phyloP scores from a whole-genome alignment of 768 basidiomycete species.

The Dacryopinax primogenitus region DNA sequence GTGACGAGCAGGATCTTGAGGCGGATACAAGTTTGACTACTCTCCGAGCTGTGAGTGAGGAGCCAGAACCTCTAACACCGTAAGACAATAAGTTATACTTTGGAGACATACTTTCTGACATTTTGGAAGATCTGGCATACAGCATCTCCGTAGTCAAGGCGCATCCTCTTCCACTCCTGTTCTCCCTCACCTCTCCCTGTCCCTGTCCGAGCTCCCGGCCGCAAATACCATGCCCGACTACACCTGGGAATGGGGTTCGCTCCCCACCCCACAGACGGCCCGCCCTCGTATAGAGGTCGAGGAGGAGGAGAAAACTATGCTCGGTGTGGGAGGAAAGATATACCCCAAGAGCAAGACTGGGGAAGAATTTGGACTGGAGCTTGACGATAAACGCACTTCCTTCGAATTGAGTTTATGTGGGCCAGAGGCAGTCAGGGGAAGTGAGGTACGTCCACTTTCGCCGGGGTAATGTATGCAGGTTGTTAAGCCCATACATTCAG shows the following conservation, averaged over 20 bases:
- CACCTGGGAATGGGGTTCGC: slow-evolving; percentile 89
- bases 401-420: slow-evolving; percentile 64
- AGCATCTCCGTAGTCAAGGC: slow-evolving; percentile 11
- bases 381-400: slow-evolving; percentile 45
- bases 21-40: not conserved
- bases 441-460: not conserved
- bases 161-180: slow-evolving; percentile 15
- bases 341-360: slow-evolving; percentile 46
- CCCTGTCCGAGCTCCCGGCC: slow-evolving; percentile 25
- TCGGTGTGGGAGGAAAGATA: slow-evolving; percentile 46
- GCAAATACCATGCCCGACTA: slow-evolving; percentile 40
- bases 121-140: not conserved
- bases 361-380: slow-evolving; percentile 48
- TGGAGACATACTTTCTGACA: not conserved
- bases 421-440: slow-evolving; percentile 21
- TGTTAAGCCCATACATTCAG: slow-evolving; percentile 34
- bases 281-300: slow-evolving; percentile 18
- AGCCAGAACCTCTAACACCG: not conserved
- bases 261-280: slow-evolving; percentile 67
- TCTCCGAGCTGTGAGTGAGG: not conserved
- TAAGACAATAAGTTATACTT: not conserved
- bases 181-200: slow-evolving; percentile 19
- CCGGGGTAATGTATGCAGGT: slow-evolving; percentile 12
- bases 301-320: slow-evolving; percentile 22
- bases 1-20: not conserved